These are phyloP conservation scores for Nakazawaea wyomingensis DNA, from an alignment of 805 yeast species.

Conservation along the genomic window DNA sequence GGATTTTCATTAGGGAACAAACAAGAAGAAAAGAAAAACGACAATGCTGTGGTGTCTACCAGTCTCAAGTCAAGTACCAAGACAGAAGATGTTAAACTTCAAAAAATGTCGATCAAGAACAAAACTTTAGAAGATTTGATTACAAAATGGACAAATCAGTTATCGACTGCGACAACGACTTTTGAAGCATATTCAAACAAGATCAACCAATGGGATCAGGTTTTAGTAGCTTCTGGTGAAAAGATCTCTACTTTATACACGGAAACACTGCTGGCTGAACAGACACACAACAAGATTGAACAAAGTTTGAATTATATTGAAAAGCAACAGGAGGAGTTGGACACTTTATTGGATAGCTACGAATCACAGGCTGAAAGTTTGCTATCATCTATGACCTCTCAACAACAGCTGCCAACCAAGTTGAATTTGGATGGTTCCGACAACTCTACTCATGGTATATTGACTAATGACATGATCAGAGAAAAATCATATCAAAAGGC, in stretches of 20 bases:
- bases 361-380: conserved; percentile 65
- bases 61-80: conserved; percentile 21
- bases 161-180: conserved; percentile 65
- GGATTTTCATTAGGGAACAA: conserved; percentile 16
- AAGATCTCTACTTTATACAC: conserved; percentile 73
- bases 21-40: conserved; percentile 12
- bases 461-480: conserved; percentile 77
- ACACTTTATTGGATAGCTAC: conserved; percentile 71
- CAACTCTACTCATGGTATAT: conserved; percentile 21
- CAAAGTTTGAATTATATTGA: conserved; percentile 82
- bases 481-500: conserved; percentile 87
- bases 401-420: conserved; percentile 21
- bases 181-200: conserved; percentile 72
- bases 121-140: conserved; percentile 90
- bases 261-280: conserved; percentile 78
- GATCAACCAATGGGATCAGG: conserved; percentile 81
- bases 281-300: conserved; percentile 78
- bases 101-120: conserved; percentile 76
- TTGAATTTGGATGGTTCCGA: neutral
- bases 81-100: conserved; percentile 55
- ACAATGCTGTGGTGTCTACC: conserved; percentile 11
- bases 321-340: conserved; percentile 90
- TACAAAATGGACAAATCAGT: conserved; percentile 86
- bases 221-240: conserved; percentile 79
- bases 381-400: conserved; percentile 26